Percentiles rank a stretch among this genome's conserved stretches.
Conservation (phyloP, 805 yeast species). For the Kluyveromyces starmeri region DNA sequence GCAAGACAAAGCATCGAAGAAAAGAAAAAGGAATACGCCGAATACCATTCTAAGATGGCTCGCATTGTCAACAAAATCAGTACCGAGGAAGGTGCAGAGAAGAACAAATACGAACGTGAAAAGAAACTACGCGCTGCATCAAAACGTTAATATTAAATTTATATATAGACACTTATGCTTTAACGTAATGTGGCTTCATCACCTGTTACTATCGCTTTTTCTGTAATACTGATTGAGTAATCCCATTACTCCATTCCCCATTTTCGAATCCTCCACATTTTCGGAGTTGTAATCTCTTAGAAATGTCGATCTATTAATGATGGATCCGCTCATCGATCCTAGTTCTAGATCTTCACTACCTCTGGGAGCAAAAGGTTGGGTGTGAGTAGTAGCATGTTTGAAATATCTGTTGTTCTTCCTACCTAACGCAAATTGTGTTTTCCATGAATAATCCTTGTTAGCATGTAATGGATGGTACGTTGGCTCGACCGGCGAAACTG, state of each 20-base stretch:
- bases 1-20: slow-evolving; percentile 77
- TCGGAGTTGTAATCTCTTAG: slow-evolving; percentile 7
- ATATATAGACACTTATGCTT: slow-evolving; percentile 1
- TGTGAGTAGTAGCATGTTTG: background rate
- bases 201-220: slow-evolving; percentile 28
- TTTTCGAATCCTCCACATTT: slow-evolving; percentile 6
- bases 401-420: slow-evolving; percentile 13
- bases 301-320: slow-evolving; percentile 30
- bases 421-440: slow-evolving; percentile 27
- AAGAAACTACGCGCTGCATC: slow-evolving; percentile 55
- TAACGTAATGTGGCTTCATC: slow-evolving; percentile 1
- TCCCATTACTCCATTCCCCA: slow-evolving; percentile 54
- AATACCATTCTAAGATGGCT: slow-evolving; percentile 86
- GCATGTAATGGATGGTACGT: slow-evolving; percentile 3
- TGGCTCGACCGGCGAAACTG: slow-evolving; percentile 10
- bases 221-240: slow-evolving; percentile 73
- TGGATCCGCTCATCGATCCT: slow-evolving; percentile 36
- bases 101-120: slow-evolving; percentile 86
- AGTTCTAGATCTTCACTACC: background rate
- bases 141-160: slow-evolving; percentile 29
- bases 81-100: slow-evolving; percentile 92
- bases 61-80: slow-evolving; percentile 76
- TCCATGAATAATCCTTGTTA: slow-evolving; percentile 26
- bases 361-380: no score
- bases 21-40: slow-evolving; percentile 65